A percentile compares a stretch with the other conserved stretches of the same genome.
Evolutionary conservation across 2,329 filamentous ascomycete genomes (phyloP).

Genomic region (Talaromyces marneffei): DNA sequence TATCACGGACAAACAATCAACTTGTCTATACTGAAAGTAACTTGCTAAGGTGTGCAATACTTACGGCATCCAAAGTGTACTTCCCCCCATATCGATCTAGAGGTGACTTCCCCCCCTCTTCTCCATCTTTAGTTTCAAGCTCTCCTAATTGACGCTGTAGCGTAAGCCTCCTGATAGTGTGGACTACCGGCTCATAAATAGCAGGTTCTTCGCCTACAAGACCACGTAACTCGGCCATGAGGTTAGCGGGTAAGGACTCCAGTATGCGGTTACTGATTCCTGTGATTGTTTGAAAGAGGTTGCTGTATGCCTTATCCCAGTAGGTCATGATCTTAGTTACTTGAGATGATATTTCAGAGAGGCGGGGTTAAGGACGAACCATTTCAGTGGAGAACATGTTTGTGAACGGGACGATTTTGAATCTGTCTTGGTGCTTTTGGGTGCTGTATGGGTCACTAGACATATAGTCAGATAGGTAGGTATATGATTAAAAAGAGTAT

Average conservation of each 20-base stretch:
- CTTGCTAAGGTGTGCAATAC: background rate
- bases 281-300: background rate
- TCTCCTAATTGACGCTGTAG: background rate
- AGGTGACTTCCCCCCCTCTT: background rate
- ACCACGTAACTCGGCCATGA: background rate
- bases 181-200: background rate
- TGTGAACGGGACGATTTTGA: background rate
- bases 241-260: background rate
- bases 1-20: background rate
- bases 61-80: background rate
- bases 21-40: background rate
- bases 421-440: background rate
- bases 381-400: background rate
- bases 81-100: background rate
- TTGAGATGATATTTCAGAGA: background rate
- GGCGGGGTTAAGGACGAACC: background rate
- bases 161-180: background rate
- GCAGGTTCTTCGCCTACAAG: background rate
- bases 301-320: background rate
- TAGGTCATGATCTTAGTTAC: background rate
- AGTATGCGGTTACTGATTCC: background rate
- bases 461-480: too few species aligned
- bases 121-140: background rate
- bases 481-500: too few species aligned
- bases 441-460: background rate